Conservation (phyloP, 257 asterid genomes). For the Salvia miltiorrhiza region DNA sequence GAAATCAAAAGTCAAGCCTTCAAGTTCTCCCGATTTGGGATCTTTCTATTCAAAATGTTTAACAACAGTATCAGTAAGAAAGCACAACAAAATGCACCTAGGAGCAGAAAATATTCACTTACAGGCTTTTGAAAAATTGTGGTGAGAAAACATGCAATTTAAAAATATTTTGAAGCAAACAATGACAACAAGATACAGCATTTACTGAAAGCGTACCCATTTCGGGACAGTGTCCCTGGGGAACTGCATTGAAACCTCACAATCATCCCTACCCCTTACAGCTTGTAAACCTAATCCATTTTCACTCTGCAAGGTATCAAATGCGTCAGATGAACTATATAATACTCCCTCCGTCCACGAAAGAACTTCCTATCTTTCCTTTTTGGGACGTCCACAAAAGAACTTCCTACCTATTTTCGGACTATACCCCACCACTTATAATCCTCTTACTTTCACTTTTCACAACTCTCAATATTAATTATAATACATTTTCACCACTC, state of each 20-base stretch:
- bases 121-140: background rate
- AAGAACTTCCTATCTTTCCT: no score
- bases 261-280: constrained; percentile 51
- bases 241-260: constrained; percentile 67
- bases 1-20: constrained; percentile 65
- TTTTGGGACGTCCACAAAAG: no score
- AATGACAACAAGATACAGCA: background rate
- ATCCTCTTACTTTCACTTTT: no score
- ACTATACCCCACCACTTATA: no score
- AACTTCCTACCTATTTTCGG: no score
- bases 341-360: no score
- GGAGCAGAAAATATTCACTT: background rate
- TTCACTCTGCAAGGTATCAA: constrained; percentile 56
- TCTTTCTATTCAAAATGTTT: constrained; percentile 63
- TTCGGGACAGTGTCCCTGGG: constrained; percentile 76
- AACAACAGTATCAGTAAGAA: constrained; percentile 26
- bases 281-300: constrained; percentile 98
- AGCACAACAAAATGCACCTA: constrained; percentile 2
- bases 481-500: no score
- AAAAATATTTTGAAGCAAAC: background rate
- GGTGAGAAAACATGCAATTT: constrained; percentile 4
- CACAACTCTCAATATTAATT: no score
- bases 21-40: constrained; percentile 93
- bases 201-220: constrained; percentile 62
- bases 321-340: constrained; percentile 2